Percentiles rank a stretch among this genome's conserved stretches.
These are phyloP conservation scores for Globisporangium emineosum DNA, from an alignment of 352 stramenopile species.

Conservation along the genomic window DNA sequence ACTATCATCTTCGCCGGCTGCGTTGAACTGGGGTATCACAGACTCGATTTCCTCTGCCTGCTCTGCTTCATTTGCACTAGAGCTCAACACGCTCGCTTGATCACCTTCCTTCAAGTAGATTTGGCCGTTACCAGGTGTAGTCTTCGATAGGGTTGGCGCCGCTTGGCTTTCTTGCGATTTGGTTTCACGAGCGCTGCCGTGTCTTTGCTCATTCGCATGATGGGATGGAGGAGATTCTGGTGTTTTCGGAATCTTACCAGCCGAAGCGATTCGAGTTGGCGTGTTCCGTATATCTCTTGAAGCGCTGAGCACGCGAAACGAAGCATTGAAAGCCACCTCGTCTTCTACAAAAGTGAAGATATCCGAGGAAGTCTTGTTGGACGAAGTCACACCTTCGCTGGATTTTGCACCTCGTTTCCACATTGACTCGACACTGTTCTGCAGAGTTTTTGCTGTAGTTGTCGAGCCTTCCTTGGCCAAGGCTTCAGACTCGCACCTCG, in stretches of 20 bases:
- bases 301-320: conserved; percentile 32
- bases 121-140: background rate
- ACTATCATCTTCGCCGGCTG: background rate
- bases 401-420: conserved; percentile 42
- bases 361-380: conserved; percentile 14
- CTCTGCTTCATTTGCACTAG: background rate
- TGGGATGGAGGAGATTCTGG: background rate
- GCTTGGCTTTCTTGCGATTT: background rate
- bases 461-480: background rate
- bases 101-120: background rate
- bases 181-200: background rate
- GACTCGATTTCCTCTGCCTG: background rate
- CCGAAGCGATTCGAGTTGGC: conserved; percentile 4
- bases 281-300: conserved; percentile 17
- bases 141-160: too few relatives aligned
- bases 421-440: conserved; percentile 29
- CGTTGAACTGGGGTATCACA: background rate
- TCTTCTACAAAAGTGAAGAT: conserved; percentile 29
- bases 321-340: conserved; percentile 27
- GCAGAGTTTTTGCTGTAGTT: background rate
- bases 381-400: background rate
- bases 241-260: background rate
- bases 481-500: background rate
- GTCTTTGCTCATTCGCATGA: background rate
- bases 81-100: background rate